Percentiles rank a stretch among this genome's conserved stretches.
Evolutionary conservation across 202 grass and related monocot genomes (phyloP).

Genomic region (Eragrostis tef): DNA sequence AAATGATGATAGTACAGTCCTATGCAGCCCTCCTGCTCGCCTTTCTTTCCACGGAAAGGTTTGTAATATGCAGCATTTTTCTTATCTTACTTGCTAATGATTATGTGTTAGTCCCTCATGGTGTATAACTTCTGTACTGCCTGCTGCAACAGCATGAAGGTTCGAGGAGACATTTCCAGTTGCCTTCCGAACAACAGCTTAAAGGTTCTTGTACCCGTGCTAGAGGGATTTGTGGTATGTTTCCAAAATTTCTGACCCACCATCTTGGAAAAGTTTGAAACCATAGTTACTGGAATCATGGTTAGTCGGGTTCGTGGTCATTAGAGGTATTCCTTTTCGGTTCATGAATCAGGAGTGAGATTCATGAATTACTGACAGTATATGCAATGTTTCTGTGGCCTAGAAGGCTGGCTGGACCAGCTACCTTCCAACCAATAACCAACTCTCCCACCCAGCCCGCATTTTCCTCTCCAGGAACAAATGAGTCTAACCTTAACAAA

Average conservation of each 20-base stretch:
- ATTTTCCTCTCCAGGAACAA: too few relatives aligned
- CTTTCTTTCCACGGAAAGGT: slow-evolving; percentile 97
- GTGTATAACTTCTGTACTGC: slow-evolving; percentile 40
- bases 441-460: too few relatives aligned
- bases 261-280: neutral
- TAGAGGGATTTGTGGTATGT: slow-evolving; percentile 99
- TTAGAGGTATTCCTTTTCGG: neutral
- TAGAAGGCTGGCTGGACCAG: too few relatives aligned
- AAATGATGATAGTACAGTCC: slow-evolving; percentile 99
- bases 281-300: neutral
- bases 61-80: slow-evolving; percentile 36
- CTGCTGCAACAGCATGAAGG: slow-evolving; percentile 64
- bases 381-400: too few relatives aligned
- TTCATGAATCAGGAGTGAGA: neutral
- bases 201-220: slow-evolving; percentile 85
- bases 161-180: slow-evolving; percentile 77
- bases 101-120: slow-evolving; percentile 28
- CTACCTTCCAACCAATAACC: too few relatives aligned
- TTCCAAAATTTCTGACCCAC: slow-evolving; percentile 20
- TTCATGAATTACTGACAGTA: neutral
- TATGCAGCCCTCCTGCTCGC: slow-evolving; percentile 94
- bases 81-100: slow-evolving; percentile 31
- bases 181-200: slow-evolving; percentile 92
- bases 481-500: too few relatives aligned
- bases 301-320: neutral